A percentile compares a stretch with the other conserved stretches of the same genome.
phyloP scores from a whole-genome alignment of 192 early-diverging fungal genomes.

The Podila minutissima region DNA sequence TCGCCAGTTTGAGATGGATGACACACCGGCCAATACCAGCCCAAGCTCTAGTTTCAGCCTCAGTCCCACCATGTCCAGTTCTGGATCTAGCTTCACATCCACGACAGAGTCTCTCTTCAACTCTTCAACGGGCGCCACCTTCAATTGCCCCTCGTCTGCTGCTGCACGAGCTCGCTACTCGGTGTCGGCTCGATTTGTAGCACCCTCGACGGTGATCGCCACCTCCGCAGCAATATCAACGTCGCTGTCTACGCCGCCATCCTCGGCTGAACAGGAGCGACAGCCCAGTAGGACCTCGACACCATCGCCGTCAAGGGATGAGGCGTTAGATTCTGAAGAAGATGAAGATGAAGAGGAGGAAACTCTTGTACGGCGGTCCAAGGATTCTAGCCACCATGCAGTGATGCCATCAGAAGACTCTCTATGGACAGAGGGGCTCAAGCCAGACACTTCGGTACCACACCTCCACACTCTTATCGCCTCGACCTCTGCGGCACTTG shows the following conservation, averaged over 20 bases:
- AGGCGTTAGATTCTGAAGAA: background rate
- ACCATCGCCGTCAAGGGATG: background rate
- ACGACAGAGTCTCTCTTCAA: constrained; percentile 15
- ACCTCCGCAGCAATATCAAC: constrained; percentile 2
- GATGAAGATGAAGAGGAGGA: background rate
- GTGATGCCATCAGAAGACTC: too few relatives aligned
- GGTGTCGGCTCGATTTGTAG: background rate
- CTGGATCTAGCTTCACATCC: constrained; percentile 1
- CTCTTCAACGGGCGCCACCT: constrained; percentile 8
- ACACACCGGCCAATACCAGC: background rate
- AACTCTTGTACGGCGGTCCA: background rate
- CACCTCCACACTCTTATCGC: background rate
- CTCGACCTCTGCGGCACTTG: background rate
- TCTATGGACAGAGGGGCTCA: too few relatives aligned
- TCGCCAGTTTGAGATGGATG: constrained; percentile 26
- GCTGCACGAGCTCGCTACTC: background rate
- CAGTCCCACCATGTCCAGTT: background rate
- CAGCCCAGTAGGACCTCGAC: background rate
- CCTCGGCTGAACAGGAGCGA: background rate
- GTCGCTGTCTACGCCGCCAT: background rate
- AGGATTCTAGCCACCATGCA: background rate
- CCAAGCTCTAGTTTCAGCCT: background rate
- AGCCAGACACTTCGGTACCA: too few relatives aligned
- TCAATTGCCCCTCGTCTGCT: constrained; percentile 5
- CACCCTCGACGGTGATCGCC: background rate